phyloP scores from a whole-genome alignment of 495 filamentous ascomycete genomes.

The Xylaria longipes region DNA sequence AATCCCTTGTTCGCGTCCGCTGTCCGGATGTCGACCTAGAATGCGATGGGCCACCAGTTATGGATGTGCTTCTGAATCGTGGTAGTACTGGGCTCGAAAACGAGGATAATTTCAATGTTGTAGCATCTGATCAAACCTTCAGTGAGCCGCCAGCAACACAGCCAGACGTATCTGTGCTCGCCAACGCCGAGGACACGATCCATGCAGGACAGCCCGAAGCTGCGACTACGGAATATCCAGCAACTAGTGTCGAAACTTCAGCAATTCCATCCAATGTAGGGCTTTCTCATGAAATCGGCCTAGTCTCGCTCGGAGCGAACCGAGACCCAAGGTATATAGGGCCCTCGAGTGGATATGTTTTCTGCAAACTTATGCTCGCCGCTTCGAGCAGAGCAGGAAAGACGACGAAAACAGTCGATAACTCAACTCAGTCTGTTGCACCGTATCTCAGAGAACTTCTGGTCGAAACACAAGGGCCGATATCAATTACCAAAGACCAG shows the following conservation, averaged over 20 bases:
- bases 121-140: not conserved
- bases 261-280: constrained; percentile 45
- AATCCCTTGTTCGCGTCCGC: constrained; percentile 46
- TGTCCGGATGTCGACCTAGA: constrained; percentile 42
- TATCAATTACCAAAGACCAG: constrained; percentile 46
- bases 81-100: constrained; percentile 1
- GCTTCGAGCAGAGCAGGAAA: constrained; percentile 41
- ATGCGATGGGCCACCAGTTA: constrained; percentile 30
- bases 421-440: not conserved
- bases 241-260: constrained; percentile 31
- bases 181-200: not conserved
- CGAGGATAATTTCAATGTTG: constrained; percentile 3
- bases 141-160: not conserved
- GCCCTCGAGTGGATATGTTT: constrained; percentile 39
- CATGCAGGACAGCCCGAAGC: not conserved
- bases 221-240: not conserved
- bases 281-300: constrained; percentile 41
- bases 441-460: constrained; percentile 33
- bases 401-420: constrained; percentile 31
- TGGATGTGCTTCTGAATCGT: constrained; percentile 4
- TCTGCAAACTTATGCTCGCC: constrained; percentile 51
- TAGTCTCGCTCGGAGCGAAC: constrained; percentile 28
- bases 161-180: not conserved
- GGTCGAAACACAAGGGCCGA: constrained; percentile 44
- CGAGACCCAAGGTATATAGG: constrained; percentile 29